Evolutionary conservation across 768 basidiomycete species (phyloP).

Genomic region (Termitomyces sp.): DNA sequence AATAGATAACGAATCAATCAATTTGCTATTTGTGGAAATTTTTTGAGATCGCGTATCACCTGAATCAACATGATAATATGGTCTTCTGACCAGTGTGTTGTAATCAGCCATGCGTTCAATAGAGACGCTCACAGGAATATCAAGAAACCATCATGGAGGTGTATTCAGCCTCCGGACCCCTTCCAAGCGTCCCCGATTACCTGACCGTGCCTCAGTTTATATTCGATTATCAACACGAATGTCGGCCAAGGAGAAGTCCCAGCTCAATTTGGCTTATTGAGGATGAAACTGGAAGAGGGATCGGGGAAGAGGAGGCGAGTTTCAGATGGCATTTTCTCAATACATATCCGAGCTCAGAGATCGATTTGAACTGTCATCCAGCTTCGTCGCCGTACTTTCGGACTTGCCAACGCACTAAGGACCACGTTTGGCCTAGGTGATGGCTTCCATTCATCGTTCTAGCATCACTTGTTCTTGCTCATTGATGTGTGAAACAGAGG

Average conservation of each 20-base stretch:
- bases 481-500: conserved; percentile 21
- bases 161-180: conserved; percentile 18
- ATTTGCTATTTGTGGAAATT: background rate
- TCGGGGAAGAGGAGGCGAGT: conserved; percentile 35
- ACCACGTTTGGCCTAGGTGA: conserved; percentile 37
- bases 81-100: background rate
- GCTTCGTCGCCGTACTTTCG: conserved; percentile 41
- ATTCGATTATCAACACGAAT: conserved; percentile 38
- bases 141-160: conserved; percentile 20
- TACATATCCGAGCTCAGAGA: too few relatives aligned
- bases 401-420: conserved; percentile 41
- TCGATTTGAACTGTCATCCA: conserved; percentile 10
- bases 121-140: background rate
- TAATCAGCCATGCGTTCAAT: background rate
- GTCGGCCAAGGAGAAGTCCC: conserved; percentile 28
- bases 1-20: background rate
- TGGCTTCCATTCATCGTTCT: background rate
- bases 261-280: conserved; percentile 43
- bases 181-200: conserved; percentile 43
- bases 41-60: background rate
- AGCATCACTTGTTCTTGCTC: background rate
- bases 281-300: conserved; percentile 36
- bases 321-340: background rate
- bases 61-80: background rate
- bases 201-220: conserved; percentile 49